Base-by-base conservation (phyloP, 2,329 filamentous ascomycete species). In the Rugonectria rugulosa region DNA sequence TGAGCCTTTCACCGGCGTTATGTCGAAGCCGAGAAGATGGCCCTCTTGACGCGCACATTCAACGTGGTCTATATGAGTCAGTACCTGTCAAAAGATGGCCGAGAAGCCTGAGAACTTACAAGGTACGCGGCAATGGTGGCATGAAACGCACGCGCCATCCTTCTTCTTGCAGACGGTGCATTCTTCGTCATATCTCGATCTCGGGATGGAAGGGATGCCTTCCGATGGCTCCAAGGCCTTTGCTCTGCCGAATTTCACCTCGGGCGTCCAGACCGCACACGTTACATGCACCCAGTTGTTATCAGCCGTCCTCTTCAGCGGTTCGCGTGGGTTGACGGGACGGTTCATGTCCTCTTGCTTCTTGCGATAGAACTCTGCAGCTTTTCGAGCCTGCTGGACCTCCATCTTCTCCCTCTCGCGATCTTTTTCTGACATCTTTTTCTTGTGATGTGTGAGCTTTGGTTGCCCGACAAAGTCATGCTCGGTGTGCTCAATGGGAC, bases 241-340 rank as follows among this genome's bases (percentile, higher is more conserved):
- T 15, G 92, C 89, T 66, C 91, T 91, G 59, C 90, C 93, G 73
- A 97, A 99, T 69, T 93, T 95, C 67, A 97, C 88, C 73, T 99
- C 95, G 0, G 92, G 88, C 10, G 90, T 93, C 87, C 91, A 98
- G 15, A 97, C 81, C 2, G 95, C 93, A 70, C 95, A 99, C 31
- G 89, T 88, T 23, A 98, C 92, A 71, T 99, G 95, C 14, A 97
- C 91, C 95, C 95, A 99, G 69, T 98, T 98, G 76, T 98, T 98
- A 71, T 96, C 92, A 4, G 90, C 91, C 0, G 95, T 99, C 43
- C 91, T 87, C 76, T 99, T 99, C 60, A 99, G 79, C 4, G 95
- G 89, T 71, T 98, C 95, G 42, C 95, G 86, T 21, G 95, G 95
- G 61, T 91, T 85, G 29, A 89, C 75, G 1, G 95, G 94, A 42